Conservation (phyloP, 208 protist genomes). For the Trypanosoma vivax region DNA sequence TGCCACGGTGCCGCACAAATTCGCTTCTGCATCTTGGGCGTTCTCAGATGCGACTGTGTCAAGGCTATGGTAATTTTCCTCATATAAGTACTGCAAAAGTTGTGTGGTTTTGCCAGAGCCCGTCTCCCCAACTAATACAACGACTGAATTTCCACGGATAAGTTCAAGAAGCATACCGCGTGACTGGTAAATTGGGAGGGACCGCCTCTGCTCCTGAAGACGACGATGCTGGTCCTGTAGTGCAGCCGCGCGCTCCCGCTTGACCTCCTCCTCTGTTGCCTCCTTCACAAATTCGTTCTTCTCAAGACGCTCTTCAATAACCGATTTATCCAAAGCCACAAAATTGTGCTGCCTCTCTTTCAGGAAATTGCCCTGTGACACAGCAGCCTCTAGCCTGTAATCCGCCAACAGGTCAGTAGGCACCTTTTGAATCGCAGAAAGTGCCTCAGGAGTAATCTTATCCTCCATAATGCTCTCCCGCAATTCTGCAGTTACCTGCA, state of each 20-base stretch:
- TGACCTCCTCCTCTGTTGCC: slow-evolving; percentile 51
- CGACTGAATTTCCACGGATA: slow-evolving; percentile 61
- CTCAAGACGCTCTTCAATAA: slow-evolving; percentile 53
- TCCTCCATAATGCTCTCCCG: slow-evolving; percentile 42
- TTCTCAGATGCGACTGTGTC: neutral
- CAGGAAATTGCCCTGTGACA: neutral
- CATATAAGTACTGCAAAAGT: slow-evolving; percentile 86
- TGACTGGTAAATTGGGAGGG: slow-evolving; percentile 93
- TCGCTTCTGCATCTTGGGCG: neutral
- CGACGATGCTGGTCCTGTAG: slow-evolving; percentile 25
- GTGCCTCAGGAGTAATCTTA: no score
- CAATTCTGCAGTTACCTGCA: slow-evolving; percentile 46
- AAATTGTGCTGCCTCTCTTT: slow-evolving; percentile 23
- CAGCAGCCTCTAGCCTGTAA: no score
- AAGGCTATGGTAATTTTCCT: slow-evolving; percentile 64
- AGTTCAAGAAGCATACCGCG: slow-evolving; percentile 83
- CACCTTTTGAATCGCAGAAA: no score
- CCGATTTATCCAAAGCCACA: slow-evolving; percentile 44
- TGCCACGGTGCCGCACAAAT: slow-evolving; percentile 15
- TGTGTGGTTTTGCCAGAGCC: slow-evolving; percentile 92
- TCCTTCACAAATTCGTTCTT: slow-evolving; percentile 63
- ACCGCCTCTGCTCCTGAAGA: slow-evolving; percentile 49
- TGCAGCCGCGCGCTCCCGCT: slow-evolving; percentile 37
- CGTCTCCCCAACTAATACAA: slow-evolving; percentile 93
- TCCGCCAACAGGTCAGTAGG: no score